A percentile compares a stretch with the other conserved stretches of the same genome.
These are phyloP conservation scores for Cavenderia fasciculata DNA, from an alignment of 78 protist genomes.

Conservation along the genomic window DNA sequence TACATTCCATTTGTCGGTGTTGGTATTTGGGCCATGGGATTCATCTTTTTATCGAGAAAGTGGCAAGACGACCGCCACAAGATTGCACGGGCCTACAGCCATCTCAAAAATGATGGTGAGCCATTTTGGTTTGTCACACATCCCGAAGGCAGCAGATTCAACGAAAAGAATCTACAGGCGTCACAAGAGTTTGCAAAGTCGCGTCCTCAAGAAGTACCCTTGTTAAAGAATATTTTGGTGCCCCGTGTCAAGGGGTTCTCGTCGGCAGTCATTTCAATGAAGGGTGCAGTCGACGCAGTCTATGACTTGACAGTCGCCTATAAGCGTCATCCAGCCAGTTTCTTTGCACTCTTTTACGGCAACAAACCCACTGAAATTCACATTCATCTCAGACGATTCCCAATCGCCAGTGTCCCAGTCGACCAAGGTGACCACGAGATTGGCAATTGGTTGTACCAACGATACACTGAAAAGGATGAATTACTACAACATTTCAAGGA, in stretches of 20 bases:
- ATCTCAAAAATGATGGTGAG: conserved; percentile 26
- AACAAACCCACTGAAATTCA: conserved; percentile 35
- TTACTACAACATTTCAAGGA: conserved; percentile 22
- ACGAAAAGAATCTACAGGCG: neutral
- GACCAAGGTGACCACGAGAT: neutral
- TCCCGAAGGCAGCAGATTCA: conserved; percentile 40
- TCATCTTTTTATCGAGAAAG: conserved; percentile 40
- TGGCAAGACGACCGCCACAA: conserved; percentile 72
- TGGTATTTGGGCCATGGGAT: conserved; percentile 77
- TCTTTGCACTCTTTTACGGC: conserved; percentile 26
- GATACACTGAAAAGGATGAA: conserved; percentile 17
- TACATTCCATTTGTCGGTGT: conserved; percentile 55
- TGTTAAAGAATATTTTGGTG: conserved; percentile 1
- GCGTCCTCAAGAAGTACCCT: conserved; percentile 20
- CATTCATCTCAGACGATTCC: conserved; percentile 24
- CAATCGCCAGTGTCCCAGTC: neutral
- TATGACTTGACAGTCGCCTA: conserved; percentile 55
- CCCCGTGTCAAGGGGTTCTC: conserved; percentile 66
- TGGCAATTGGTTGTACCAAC: conserved; percentile 40
- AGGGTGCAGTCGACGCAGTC: conserved; percentile 14
- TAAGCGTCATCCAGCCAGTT: conserved; percentile 15
- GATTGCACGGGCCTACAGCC: conserved; percentile 39
- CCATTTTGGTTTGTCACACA: conserved; percentile 75
- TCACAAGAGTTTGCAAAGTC: conserved; percentile 27
- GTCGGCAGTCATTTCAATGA: conserved; percentile 39